Evolutionary conservation across 768 basidiomycete genomes (phyloP).

Genomic region (Melanogaster broomeanus): DNA sequence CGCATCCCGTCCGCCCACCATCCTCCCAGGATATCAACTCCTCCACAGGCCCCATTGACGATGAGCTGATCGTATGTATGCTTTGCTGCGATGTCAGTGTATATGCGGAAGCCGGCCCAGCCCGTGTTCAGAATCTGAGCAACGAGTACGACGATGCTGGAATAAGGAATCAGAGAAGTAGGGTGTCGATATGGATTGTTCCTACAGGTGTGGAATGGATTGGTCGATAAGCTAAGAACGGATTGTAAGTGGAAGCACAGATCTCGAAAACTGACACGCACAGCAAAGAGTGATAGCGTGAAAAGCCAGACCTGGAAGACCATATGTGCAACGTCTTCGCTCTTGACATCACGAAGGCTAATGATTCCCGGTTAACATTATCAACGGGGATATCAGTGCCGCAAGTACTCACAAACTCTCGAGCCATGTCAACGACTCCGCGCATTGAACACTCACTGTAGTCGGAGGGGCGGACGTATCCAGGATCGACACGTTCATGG

Average conservation of each 20-base stretch:
- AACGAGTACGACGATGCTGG: constrained; percentile 37
- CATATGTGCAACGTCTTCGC: constrained; percentile 50
- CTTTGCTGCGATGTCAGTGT: constrained; percentile 32
- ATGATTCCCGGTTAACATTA: not conserved
- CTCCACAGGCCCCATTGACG: constrained; percentile 39
- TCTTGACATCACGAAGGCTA: constrained; percentile 32
- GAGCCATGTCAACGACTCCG: constrained; percentile 47
- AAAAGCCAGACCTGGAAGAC: constrained; percentile 52
- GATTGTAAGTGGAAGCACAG: not conserved
- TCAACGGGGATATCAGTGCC: not conserved
- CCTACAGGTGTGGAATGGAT: constrained; percentile 52
- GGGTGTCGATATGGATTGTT: not conserved
- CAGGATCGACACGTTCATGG: not conserved
- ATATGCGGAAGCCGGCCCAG: constrained; percentile 49
- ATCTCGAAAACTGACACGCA: constrained; percentile 23
- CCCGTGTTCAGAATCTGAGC: constrained; percentile 48
- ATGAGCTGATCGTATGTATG: constrained; percentile 37
- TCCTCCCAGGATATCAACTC: constrained; percentile 40
- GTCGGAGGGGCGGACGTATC: not conserved
- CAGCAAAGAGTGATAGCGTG: constrained; percentile 45
- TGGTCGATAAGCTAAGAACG: constrained; percentile 46
- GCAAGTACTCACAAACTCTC: constrained; percentile 40
- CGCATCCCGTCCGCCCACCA: constrained; percentile 40
- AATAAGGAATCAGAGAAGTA: not conserved
- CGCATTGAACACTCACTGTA: constrained; percentile 32